Conservation (phyloP, 208 protist genomes). For the Acanthamoeba lenticulata region DNA sequence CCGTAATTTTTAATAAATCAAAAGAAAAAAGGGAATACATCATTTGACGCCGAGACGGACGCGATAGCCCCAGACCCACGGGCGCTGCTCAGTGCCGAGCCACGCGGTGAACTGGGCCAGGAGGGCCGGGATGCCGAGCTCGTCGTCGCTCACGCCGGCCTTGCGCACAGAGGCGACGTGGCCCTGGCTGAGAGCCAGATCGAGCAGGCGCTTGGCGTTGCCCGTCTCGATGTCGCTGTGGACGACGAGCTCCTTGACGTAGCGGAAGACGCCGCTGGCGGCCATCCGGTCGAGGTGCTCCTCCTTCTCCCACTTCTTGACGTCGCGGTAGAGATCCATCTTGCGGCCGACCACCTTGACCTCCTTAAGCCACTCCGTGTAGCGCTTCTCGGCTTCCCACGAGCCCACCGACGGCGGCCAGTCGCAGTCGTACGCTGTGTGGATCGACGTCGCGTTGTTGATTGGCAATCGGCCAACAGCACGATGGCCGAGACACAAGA, state of each 20-base stretch:
- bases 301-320: conserved; percentile 35
- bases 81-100: not conserved
- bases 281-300: not conserved
- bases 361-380: not conserved
- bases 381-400: not conserved
- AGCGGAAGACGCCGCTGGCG: conserved; percentile 15
- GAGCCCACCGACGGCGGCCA: not conserved
- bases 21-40: too few relatives aligned
- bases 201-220: not conserved
- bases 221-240: not conserved
- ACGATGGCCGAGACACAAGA: not conserved
- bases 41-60: conserved; percentile 1
- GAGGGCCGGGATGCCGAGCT: not conserved
- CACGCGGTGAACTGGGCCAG: not conserved
- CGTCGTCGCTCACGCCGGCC: not conserved
- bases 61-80: not conserved
- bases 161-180: not conserved
- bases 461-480: not conserved
- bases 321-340: not conserved
- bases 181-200: not conserved
- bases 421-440: conserved; percentile 6
- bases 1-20: too few relatives aligned
- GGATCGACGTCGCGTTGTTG: too few relatives aligned
- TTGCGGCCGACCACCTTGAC: not conserved
- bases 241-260: not conserved